A percentile compares a stretch with the other conserved stretches of the same genome.
Evolutionary conservation across 805 yeast genomes (phyloP).

Genomic region (Kazachstania martiniae): DNA sequence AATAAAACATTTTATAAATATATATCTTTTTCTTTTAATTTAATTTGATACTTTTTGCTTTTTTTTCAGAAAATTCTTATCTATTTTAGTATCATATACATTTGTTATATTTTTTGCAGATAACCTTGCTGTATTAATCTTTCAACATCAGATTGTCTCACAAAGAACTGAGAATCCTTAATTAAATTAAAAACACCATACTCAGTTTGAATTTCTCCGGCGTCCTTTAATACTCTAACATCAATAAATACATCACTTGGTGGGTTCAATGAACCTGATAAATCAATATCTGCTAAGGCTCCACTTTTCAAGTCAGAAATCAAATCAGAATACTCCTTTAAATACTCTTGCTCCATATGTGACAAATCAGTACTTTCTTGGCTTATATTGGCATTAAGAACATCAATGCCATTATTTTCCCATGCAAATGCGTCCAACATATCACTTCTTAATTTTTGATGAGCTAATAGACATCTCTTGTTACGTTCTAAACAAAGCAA

Average conservation of each 20-base stretch:
- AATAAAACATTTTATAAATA: slow-evolving; percentile 1
- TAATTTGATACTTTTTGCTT: background rate
- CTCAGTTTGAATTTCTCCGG: slow-evolving; percentile 95
- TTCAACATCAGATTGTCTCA: slow-evolving; percentile 89
- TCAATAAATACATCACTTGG: slow-evolving; percentile 89
- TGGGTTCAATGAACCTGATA: slow-evolving; percentile 82
- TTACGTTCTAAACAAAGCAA: slow-evolving; percentile 75
- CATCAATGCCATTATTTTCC: slow-evolving; percentile 42
- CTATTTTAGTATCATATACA: background rate
- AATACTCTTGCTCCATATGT: slow-evolving; percentile 72
- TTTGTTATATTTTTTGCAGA: slow-evolving; percentile 51
- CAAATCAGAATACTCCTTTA: slow-evolving; percentile 57
- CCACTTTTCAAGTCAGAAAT: slow-evolving; percentile 64
- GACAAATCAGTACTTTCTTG: slow-evolving; percentile 43
- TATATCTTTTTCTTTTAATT: background rate
- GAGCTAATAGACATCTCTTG: slow-evolving; percentile 81
- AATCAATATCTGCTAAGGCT: slow-evolving; percentile 68
- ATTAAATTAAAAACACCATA: slow-evolving; percentile 91
- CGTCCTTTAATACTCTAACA: slow-evolving; percentile 85
- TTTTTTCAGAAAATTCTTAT: too few relatives aligned
- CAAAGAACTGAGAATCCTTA: slow-evolving; percentile 89
- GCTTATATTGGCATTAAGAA: slow-evolving; percentile 26
- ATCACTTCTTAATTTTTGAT: slow-evolving; percentile 61
- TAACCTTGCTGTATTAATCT: slow-evolving; percentile 90
- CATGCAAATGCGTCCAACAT: slow-evolving; percentile 59